These are phyloP conservation scores for Alternaria panax DNA, from an alignment of 2,329 filamentous ascomycete genomes.

Conservation along the genomic window DNA sequence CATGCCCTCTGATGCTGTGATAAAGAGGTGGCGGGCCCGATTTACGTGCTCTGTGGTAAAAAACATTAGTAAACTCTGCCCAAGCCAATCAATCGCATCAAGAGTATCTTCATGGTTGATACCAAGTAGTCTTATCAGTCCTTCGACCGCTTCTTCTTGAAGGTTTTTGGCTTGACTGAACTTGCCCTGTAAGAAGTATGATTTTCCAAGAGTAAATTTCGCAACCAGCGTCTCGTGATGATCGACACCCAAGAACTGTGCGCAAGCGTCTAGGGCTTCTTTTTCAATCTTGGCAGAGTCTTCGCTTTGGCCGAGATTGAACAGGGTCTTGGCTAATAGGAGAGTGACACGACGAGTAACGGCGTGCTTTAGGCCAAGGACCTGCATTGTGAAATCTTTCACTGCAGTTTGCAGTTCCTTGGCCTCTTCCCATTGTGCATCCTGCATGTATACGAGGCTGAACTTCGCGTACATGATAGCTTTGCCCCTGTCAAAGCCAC, in stretches of 20 bases:
- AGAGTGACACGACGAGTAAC: conserved; percentile 28
- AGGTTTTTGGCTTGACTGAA: conserved; percentile 21
- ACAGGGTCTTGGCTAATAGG: conserved; percentile 30
- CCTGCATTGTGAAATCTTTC: conserved; percentile 24
- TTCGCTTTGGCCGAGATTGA: conserved; percentile 23
- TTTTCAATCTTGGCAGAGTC: conserved; percentile 34
- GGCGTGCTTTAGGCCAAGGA: conserved; percentile 31
- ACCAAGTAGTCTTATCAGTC: conserved; percentile 25
- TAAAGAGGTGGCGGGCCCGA: conserved; percentile 9
- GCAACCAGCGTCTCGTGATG: conserved; percentile 6
- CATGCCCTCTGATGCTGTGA: conserved; percentile 14
- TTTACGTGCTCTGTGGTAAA: conserved; percentile 2
- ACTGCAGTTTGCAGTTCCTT: conserved; percentile 35
- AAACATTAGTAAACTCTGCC: conserved; percentile 8
- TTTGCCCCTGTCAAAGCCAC: neutral
- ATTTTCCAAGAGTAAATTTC: conserved; percentile 29
- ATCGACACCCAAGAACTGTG: neutral
- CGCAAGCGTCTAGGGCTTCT: conserved; percentile 28
- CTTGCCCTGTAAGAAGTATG: conserved; percentile 27
- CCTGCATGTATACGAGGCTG: conserved; percentile 35
- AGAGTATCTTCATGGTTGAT: conserved; percentile 29
- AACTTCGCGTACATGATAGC: conserved; percentile 30
- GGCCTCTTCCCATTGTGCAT: conserved; percentile 35
- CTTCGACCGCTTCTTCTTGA: conserved; percentile 26
- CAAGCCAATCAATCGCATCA: conserved; percentile 30